Percentiles rank a stretch among this genome's conserved stretches.
These are phyloP conservation scores for Knoxia roxburghii DNA, from an alignment of 257 asterid species.

Conservation along the genomic window DNA sequence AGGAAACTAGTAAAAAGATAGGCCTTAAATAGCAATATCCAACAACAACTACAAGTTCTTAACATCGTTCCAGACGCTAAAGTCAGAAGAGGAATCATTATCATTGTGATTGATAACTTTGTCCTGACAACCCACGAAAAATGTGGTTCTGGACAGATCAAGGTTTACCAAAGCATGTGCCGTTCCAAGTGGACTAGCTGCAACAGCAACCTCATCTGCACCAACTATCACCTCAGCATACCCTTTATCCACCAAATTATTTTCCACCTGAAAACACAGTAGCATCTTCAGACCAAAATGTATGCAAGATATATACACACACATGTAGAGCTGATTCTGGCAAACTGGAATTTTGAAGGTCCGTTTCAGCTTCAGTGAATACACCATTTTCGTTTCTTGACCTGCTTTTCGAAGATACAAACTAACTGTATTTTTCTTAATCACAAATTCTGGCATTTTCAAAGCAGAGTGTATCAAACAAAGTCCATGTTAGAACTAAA, in stretches of 20 bases:
- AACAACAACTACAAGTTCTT: no score
- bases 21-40: no score
- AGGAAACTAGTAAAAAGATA: no score
- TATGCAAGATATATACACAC: neutral
- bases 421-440: neutral
- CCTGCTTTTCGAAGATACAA: neutral
- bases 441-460: neutral
- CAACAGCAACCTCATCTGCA: slow-evolving; percentile 77
- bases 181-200: slow-evolving; percentile 62
- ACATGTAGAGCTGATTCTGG: neutral
- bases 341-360: neutral
- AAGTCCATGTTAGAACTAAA: neutral
- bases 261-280: slow-evolving; percentile 60
- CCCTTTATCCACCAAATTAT: slow-evolving; percentile 39
- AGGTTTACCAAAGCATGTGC: slow-evolving; percentile 83
- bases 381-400: neutral
- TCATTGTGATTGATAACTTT: slow-evolving; percentile 39
- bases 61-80: slow-evolving; percentile 75
- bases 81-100: slow-evolving; percentile 56
- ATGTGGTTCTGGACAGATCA: slow-evolving; percentile 47
- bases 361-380: neutral
- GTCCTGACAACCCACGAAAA: slow-evolving; percentile 88
- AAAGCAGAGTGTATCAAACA: neutral
- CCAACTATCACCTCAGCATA: slow-evolving; percentile 62
- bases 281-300: neutral